Evolutionary conservation across 306 rosid genomes (phyloP), one percentile per base, ranked within the genome.

Genomic region (Delonix regia): DNA sequence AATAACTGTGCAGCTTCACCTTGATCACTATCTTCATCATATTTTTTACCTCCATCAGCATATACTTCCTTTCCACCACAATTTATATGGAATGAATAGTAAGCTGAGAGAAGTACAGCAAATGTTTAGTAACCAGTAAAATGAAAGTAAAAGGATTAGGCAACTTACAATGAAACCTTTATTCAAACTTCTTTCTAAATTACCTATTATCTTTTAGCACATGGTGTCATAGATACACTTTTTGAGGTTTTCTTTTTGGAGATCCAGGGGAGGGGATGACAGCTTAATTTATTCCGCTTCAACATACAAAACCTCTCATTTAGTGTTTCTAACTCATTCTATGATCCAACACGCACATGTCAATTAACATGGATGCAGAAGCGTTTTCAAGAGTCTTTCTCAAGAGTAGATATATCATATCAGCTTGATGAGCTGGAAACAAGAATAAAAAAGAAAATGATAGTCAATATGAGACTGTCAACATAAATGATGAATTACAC

Each of bases 21-120:
- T 2, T 3, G 0, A 72, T 18, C 18, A 9, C 52, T 64, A 34
- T 87, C 88, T 9, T 7, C 82, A 12, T 77, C 84, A 44, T 62
- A 87, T 24, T 39, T 47, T 5, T 47, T 12, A 47, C 57, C 70
- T 7, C 73, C 83, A 71, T 22, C 45, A 1, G 39, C 16, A 0
- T 57, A 73, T 47, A 47, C 79, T 47, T 63, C 74, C 24, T 51
- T 74, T 11, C 90, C 90, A 21, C 88, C 90, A 69, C 88, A 84
- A 61, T 87, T 87, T 67, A 85, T 80, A 75, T 30, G 84, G 47
- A 85, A 41, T 51, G 80, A 80, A 64, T 82, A 87, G 67, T 14
- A 63, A 47, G 39, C 90, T 82, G 82, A 14, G 27, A 33, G 13
- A 49, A 56, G 74, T 42, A 27, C 36, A 53, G 25, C 16, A 74